Percentiles rank a stretch among this genome's conserved stretches.
These are phyloP conservation scores for Eustoma russellianum DNA, from an alignment of 257 asterid genomes.

Conservation along the genomic window DNA sequence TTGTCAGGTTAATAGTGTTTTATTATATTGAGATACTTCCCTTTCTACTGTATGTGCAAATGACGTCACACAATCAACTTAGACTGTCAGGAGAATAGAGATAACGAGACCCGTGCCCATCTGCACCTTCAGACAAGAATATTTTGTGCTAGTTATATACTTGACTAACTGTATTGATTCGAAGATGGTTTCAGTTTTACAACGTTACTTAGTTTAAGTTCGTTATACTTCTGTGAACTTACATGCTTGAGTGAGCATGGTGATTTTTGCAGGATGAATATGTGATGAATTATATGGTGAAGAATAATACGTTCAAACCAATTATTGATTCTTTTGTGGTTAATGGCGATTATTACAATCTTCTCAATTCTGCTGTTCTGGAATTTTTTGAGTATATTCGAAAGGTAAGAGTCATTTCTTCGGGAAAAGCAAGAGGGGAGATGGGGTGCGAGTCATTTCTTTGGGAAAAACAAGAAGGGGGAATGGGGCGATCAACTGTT, in stretches of 20 bases:
- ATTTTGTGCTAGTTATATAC: no score
- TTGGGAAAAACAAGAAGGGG: not conserved
- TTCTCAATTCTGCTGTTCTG: conserved; percentile 86
- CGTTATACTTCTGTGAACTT: conserved; percentile 1
- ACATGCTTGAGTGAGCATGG: not conserved
- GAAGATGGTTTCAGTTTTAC: no score
- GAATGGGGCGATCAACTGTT: not conserved
- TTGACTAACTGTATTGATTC: no score
- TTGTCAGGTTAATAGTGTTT: not conserved
- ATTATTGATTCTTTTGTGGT: conserved; percentile 75
- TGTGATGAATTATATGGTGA: conserved; percentile 67
- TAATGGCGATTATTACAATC: conserved; percentile 89
- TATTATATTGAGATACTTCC: not conserved
- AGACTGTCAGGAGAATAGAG: not conserved
- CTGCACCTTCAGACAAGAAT: no score
- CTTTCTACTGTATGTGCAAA: not conserved
- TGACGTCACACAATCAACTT: conserved; percentile 1
- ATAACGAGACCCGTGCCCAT: not conserved
- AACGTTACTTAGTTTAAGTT: not conserved
- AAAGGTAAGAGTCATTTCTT: conserved; percentile 43
- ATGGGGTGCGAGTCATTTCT: conserved; percentile 5
- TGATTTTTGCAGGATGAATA: conserved; percentile 83
- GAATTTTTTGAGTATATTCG: conserved; percentile 80
- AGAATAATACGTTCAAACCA: conserved; percentile 74
- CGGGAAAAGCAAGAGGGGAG: not conserved